A percentile compares a stretch with the other conserved stretches of the same genome.
These are phyloP conservation scores for Cystofilobasidium macerans DNA, from an alignment of 768 basidiomycete genomes.

Conservation along the genomic window DNA sequence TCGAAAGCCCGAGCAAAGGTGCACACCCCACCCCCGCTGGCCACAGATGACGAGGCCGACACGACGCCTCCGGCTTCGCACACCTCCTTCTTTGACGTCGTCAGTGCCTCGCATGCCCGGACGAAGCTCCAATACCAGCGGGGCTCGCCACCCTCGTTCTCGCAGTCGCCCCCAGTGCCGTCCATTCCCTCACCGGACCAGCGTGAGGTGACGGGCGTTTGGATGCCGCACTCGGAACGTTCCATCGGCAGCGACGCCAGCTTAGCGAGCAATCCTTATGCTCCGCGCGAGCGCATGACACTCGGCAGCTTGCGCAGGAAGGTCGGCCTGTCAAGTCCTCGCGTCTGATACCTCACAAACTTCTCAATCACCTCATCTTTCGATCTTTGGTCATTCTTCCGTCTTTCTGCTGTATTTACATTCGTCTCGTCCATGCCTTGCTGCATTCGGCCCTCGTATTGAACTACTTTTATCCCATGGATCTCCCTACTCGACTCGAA, in stretches of 20 bases:
- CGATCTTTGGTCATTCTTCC: neutral
- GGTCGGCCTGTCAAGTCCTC: neutral
- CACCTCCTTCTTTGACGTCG: conserved; percentile 4
- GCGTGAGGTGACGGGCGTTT: neutral
- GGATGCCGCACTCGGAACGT: neutral
- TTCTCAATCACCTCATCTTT: too few relatives aligned
- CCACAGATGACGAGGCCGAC: too few relatives aligned
- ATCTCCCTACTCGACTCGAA: too few relatives aligned
- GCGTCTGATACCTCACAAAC: too few relatives aligned
- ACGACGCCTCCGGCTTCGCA: neutral
- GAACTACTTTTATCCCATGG: too few relatives aligned
- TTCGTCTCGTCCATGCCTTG: too few relatives aligned
- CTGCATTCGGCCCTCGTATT: too few relatives aligned
- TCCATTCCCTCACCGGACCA: neutral
- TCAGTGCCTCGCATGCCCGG: neutral
- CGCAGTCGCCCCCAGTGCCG: neutral
- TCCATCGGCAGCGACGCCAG: neutral
- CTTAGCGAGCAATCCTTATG: neutral
- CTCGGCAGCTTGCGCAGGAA: neutral
- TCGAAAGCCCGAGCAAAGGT: too few relatives aligned
- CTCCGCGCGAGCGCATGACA: neutral
- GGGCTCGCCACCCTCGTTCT: neutral
- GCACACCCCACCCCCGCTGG: too few relatives aligned
- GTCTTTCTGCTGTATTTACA: neutral
- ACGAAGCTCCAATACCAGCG: neutral